Evolutionary conservation across 345 rosid genomes (phyloP).

Genomic region (Eucalyptus rudis): DNA sequence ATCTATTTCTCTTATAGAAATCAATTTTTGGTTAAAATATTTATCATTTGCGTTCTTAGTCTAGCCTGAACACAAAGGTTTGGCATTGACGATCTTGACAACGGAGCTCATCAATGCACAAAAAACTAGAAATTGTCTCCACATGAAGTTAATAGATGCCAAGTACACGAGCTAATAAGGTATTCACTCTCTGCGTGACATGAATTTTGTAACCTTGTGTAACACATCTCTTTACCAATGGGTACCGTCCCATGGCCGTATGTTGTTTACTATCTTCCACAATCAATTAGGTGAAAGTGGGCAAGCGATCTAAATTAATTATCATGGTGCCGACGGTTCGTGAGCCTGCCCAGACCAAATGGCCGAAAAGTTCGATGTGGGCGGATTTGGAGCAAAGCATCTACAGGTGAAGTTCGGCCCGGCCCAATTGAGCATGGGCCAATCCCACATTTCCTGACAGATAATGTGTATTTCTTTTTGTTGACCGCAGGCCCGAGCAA

Average conservation of each 20-base stretch:
- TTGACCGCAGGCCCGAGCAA: background rate
- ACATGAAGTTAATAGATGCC: background rate
- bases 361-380: background rate
- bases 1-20: too few relatives aligned
- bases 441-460: background rate
- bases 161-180: background rate
- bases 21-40: fast-evolving
- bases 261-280: background rate
- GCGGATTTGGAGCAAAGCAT: background rate
- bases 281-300: background rate
- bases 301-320: background rate
- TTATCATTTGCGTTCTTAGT: fast-evolving
- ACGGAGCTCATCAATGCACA: background rate
- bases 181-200: background rate
- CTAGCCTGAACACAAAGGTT: background rate
- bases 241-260: background rate
- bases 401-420: background rate
- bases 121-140: background rate
- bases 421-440: background rate
- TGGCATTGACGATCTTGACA: background rate
- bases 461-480: background rate
- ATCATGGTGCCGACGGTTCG: background rate
- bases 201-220: background rate
- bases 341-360: background rate
- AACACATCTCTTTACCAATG: background rate